Percentiles rank a stretch among this genome's conserved stretches.
Conservation (phyloP, 768 basidiomycete genomes). For the Mycena floridula region DNA sequence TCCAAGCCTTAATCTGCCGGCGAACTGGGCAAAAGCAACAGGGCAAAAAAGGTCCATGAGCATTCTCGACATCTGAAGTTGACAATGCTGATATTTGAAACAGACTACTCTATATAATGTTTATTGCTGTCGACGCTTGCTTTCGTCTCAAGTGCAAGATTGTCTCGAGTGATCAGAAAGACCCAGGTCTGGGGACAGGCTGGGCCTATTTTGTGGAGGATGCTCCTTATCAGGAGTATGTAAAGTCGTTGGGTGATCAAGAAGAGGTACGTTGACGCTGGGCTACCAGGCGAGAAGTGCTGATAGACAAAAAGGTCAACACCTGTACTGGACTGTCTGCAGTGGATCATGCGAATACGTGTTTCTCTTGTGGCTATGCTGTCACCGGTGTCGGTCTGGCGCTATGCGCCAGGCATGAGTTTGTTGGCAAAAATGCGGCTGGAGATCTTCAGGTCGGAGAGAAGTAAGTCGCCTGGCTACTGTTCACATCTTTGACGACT, state of each 20-base stretch:
- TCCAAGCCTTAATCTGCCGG: constrained; percentile 19
- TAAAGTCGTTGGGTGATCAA: neutral
- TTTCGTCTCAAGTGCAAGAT: constrained; percentile 8
- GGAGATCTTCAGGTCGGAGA: too few relatives aligned
- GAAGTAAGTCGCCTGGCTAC: too few relatives aligned
- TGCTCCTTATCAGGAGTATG: constrained; percentile 1
- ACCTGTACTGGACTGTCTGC: constrained; percentile 2
- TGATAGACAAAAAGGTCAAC: neutral
- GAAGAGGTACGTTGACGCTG: neutral
- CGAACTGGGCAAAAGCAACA: constrained; percentile 11
- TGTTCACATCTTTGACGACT: too few relatives aligned
- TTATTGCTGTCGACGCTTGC: constrained; percentile 7
- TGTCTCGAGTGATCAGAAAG: neutral
- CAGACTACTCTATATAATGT: neutral
- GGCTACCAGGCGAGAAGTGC: neutral
- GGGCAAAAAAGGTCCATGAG: neutral
- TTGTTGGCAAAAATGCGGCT: constrained; percentile 2
- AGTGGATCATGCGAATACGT: constrained; percentile 6
- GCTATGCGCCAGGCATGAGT: neutral
- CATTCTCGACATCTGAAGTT: neutral
- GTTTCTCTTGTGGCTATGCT: neutral
- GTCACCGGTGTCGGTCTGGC: constrained; percentile 3
- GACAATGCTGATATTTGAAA: neutral
- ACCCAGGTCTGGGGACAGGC: constrained; percentile 1
- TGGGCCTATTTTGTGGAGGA: constrained; percentile 12